phyloP scores from a whole-genome alignment of 23 red algal species.

The Pyropia yezoensis region DNA sequence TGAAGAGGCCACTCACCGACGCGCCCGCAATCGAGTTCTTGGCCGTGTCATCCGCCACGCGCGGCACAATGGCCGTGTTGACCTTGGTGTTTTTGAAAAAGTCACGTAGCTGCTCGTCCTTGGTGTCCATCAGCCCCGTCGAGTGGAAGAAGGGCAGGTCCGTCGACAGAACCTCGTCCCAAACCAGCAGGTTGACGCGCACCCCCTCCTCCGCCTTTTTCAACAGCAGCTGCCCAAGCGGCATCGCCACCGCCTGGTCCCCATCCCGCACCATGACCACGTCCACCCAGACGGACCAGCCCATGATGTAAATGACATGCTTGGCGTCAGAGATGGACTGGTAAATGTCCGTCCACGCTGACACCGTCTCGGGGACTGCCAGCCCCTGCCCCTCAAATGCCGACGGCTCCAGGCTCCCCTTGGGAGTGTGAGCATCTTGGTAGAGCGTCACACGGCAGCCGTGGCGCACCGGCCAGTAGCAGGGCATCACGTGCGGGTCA shows the following conservation, averaged over 20 bases:
- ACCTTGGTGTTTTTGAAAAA: conserved; percentile 55
- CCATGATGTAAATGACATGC: conserved; percentile 55
- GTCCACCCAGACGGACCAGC: conserved; percentile 53
- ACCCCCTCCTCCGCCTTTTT: conserved; percentile 35
- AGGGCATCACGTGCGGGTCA: too few relatives aligned
- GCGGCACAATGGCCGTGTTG: conserved; percentile 45
- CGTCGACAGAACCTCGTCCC: conserved; percentile 59
- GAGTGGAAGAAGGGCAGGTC: conserved; percentile 18
- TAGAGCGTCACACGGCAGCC: conserved; percentile 47
- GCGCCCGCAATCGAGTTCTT: conserved; percentile 30
- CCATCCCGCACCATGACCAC: conserved; percentile 22
- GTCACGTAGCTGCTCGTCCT: conserved; percentile 32
- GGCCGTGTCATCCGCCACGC: conserved; percentile 14
- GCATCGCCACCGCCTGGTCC: conserved; percentile 6
- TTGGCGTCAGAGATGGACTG: conserved; percentile 25
- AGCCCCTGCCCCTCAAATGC: neutral
- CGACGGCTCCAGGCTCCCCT: conserved; percentile 1
- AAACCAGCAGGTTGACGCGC: conserved; percentile 43
- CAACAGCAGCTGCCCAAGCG: conserved; percentile 36
- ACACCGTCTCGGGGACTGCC: neutral
- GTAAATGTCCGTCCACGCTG: conserved; percentile 33
- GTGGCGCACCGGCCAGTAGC: conserved; percentile 34
- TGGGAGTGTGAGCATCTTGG: conserved; percentile 32
- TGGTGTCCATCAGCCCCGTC: conserved; percentile 55
- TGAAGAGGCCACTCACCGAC: conserved; percentile 36